Evolutionary conservation across 176 grass and related monocot genomes (phyloP), one percentile per base, ranked within the genome.

Genomic region (Oryza punctata): DNA sequence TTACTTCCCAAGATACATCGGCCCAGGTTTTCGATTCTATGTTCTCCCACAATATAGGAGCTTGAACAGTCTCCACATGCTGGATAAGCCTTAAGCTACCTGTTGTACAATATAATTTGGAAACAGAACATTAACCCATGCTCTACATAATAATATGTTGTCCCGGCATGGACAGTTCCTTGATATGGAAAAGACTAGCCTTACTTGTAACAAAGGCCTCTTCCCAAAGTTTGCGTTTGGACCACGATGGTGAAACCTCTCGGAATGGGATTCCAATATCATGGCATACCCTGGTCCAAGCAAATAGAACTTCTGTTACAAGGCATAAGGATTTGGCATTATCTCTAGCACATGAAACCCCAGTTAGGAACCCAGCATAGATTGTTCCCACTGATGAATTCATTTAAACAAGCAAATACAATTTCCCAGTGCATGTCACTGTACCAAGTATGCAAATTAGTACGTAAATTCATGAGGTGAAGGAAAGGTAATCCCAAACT

Each of bases 161-260:
- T 29, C 64, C 73, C 33, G 43, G 40, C 10, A 63, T 12, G n/a
- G 11, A 7, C 69, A 24, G 6, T 2, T 3, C 63, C 57, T n/a
- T 37, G 16, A 46, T 57, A 13, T 10, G 1, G 46, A 19, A 23
- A 65, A 33, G 45, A 67, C 35, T 6, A 75, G 71, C 67, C 77
- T 79, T 94, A 95, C 92, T 94, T 87, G 95, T 97, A 76, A 97
- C 77, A 64, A 97, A 97, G 1, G 95, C 95, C 38, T 97, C 95
- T 83, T 97, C 76, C 95, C 95, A 97, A 35, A 85, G 57, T 68
- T 91, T 81, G 79, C 61, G 83, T 6, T 88, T 83, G 68, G 92
- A 94, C 95, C 92, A 97, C 24, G 90, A 94, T 23, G 92, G 92
- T 91, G 90, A 85, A 30, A 88, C 74, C 63, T 98, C 93, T 61